These are phyloP conservation scores for Bipolaris victoriae DNA, from an alignment of 2,329 filamentous ascomycete genomes.

Conservation along the genomic window DNA sequence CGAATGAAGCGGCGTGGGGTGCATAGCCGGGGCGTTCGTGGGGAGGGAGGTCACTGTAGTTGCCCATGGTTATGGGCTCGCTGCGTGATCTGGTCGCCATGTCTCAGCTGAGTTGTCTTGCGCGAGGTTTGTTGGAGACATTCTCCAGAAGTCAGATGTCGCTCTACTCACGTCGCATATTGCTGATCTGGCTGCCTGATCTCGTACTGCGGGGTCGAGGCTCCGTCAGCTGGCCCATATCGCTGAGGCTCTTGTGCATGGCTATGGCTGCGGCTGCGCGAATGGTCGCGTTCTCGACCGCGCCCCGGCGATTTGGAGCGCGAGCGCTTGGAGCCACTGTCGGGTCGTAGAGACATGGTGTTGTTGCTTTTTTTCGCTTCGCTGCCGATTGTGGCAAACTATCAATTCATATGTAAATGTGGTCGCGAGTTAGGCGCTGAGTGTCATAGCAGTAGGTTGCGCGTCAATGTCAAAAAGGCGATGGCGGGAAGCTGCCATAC, in stretches of 20 bases:
- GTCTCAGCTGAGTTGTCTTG: slow-evolving; percentile 32
- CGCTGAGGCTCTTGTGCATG: slow-evolving; percentile 47
- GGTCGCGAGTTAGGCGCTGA: slow-evolving; percentile 9
- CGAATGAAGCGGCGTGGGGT: slow-evolving; percentile 12
- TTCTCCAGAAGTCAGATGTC: background rate
- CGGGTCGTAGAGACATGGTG: slow-evolving; percentile 51
- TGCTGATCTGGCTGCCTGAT: slow-evolving; percentile 48
- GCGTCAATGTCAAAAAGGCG: slow-evolving; percentile 22
- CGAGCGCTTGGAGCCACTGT: slow-evolving; percentile 50
- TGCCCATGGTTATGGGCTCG: slow-evolving; percentile 53
- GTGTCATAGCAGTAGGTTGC: background rate
- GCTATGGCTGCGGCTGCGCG: slow-evolving; percentile 51
- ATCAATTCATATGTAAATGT: slow-evolving; percentile 4
- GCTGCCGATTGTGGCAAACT: background rate
- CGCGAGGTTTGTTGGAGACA: slow-evolving; percentile 6
- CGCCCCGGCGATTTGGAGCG: slow-evolving; percentile 53
- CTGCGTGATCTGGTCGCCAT: slow-evolving; percentile 41
- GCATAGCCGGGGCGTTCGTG: slow-evolving; percentile 52
- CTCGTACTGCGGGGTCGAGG: slow-evolving; percentile 49
- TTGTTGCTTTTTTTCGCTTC: background rate
- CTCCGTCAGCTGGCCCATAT: slow-evolving; percentile 39
- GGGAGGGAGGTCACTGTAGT: slow-evolving; percentile 53
- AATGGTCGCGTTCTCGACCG: slow-evolving; percentile 47
- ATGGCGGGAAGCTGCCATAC: slow-evolving; percentile 26
- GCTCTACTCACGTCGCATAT: slow-evolving; percentile 44